Base-by-base conservation (phyloP, 2,329 filamentous ascomycete species). In the Colletotrichum lupini region DNA sequence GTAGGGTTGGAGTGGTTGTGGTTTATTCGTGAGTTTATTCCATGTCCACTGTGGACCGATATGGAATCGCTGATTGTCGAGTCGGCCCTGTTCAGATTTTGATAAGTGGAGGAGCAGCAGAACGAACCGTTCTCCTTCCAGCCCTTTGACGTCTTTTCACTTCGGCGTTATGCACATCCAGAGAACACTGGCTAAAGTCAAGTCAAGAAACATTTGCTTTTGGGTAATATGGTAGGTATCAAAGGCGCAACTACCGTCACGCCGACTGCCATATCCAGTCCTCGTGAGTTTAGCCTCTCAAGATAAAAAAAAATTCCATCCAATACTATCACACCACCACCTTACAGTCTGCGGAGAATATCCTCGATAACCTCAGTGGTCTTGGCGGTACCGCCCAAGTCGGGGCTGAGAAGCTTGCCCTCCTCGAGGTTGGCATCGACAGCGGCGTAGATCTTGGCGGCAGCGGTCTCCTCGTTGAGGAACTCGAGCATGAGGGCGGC, bases 401-500 rank as follows among this genome's bases (percentile, higher is more conserved):
- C 97, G 24, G 97, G 97, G 80, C 91, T 97, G 76, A 98, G 84
- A 76, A 95, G 87, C 85, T 89, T 92, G 74, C 92, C 95, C 80
- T 97, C 95, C 82, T 93, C 93, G 42, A 99, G 86, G 82, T 97
- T 97, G 56, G 88, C 95, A 84, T 99, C 97, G 28, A 98, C 95
- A 26, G 97, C 97, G 73, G 91, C 89, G 83, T 98, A 98, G 79
- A 99, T 97, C 86, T 88, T 92, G 35, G 94, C 95, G 42, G 97
- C 97, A 24, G 97, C 97, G 75, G 90, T 87, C 84, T 95, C 93
- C 87, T 97, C 92, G 76, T 95, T 92, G 76, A 98, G 87, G 85
- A 98, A 99, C 87, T 98, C 96, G 76, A 99, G 88, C 97, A 99
- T 98, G 75, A 98, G 88, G 42, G 94, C 97, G 19, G 95, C 93